Evolutionary conservation across 805 yeast species (phyloP), one percentile per base, ranked within the genome.

Genomic region (Cyberlindnera maclurae): DNA sequence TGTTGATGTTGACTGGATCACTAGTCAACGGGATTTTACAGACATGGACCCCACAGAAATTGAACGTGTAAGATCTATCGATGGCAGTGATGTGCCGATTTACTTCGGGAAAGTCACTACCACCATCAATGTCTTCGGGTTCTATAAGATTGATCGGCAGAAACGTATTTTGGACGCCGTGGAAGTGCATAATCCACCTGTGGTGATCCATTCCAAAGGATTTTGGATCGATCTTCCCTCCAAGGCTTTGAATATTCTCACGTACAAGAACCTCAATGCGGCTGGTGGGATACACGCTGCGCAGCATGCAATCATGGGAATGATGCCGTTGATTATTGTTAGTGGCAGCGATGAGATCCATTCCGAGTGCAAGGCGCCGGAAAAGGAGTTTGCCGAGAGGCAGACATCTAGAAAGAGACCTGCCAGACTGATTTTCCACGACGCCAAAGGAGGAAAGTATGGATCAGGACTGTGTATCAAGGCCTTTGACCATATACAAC

Each of bases 201-300:
- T 82, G 2, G 59, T 68, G 3, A 67, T 76, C 29, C 58, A 67
- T 27, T 77, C 94, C 0, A 81, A 82, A 45, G 98, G 99, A 0
- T 68, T 90, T 27, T 93, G 97, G 97, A 71, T 93, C 6, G 96
- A 93, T 57, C 70, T 93, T 1, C 95, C 96, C 0, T 54, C 59
- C 3, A 51, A 52, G n/a, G 84, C 86, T 0, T 53, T 89, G 12
- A 77, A 77, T 1, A 43, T 77, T 3, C 66, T 90, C 26, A 62
- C 67, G 3, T 58, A 55, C 3, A 86, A 87, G 47, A 50, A 65
- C 2, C 61, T 93, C 33, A 82, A 75, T 41, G 64, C 80, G 2
- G 90, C 97, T 0, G 98, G 85, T 5, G 95, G 93, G 0, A 85
- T 93, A n/a, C 99, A 93, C 63, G 97, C 94, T 2, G 95, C 96